These are phyloP conservation scores for Chrysoporthe deuterocubensis DNA, from an alignment of 2,329 filamentous ascomycete species.

Conservation along the genomic window DNA sequence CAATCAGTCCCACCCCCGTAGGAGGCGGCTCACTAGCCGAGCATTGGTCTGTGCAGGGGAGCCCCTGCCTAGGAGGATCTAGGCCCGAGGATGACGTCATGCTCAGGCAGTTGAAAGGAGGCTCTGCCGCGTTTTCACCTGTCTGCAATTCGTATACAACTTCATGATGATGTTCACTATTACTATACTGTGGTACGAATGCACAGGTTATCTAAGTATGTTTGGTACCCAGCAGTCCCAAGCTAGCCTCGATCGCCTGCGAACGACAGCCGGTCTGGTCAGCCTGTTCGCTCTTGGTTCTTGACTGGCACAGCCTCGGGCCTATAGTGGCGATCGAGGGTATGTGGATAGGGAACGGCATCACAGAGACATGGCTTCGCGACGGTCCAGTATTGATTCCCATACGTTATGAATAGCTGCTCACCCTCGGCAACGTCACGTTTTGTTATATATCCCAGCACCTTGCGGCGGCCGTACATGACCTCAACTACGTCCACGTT, in stretches of 20 bases:
- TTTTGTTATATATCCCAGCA: conserved; percentile 1
- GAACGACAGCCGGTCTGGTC: neutral
- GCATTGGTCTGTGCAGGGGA: conserved; percentile 6
- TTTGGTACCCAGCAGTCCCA: neutral
- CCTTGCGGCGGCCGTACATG: conserved; percentile 18
- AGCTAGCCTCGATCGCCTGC: neutral
- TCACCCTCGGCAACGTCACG: conserved; percentile 7
- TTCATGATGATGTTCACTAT: neutral
- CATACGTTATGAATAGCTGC: conserved; percentile 17
- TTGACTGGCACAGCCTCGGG: neutral
- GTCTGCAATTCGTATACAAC: neutral
- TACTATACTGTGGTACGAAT: neutral
- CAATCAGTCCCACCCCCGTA: neutral
- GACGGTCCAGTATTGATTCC: neutral
- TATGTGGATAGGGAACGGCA: conserved; percentile 1
- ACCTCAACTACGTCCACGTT: conserved; percentile 8
- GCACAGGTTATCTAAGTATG: neutral
- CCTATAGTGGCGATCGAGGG: neutral
- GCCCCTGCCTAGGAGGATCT: neutral
- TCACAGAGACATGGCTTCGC: conserved; percentile 9
- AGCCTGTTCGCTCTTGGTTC: neutral
- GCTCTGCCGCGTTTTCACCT: no score
- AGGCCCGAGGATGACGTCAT: neutral
- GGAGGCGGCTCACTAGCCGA: neutral
- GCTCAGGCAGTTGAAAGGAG: neutral